Percentiles rank a stretch among this genome's conserved stretches.
Evolutionary conservation across 352 stramenopile genomes (phyloP).

Genomic region (Phytophthora syringae): DNA sequence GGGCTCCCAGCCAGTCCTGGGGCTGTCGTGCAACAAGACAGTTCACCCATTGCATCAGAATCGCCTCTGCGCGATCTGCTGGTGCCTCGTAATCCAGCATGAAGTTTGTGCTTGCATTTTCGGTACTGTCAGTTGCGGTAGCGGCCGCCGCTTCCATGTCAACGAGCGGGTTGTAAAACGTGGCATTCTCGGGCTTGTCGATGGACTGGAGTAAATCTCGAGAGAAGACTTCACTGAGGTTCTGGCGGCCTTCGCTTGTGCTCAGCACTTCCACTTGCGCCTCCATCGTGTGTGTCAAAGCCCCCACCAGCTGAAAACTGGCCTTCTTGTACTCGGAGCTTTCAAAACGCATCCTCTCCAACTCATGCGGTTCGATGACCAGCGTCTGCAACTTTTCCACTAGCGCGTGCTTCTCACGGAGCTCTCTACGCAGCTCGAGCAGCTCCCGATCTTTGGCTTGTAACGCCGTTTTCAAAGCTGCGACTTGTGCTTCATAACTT

Average conservation of each 20-base stretch:
- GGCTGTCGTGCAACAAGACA: conserved; percentile 52
- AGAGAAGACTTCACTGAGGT: conserved; percentile 65
- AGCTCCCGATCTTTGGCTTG: conserved; percentile 64
- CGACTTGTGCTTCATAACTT: conserved; percentile 43
- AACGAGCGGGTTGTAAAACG: conserved; percentile 72
- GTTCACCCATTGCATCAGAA: conserved; percentile 83
- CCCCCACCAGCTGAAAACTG: conserved; percentile 60
- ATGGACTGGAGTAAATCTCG: conserved; percentile 68
- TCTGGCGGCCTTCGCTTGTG: conserved; percentile 70
- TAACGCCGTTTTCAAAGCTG: conserved; percentile 37
- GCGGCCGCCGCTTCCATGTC: conserved; percentile 39
- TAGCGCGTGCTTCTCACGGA: conserved; percentile 39
- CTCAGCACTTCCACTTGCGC: conserved; percentile 62
- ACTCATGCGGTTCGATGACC: conserved; percentile 56
- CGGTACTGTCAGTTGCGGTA: background rate
- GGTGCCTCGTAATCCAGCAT: conserved; percentile 53
- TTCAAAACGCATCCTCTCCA: conserved; percentile 64
- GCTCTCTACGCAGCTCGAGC: conserved; percentile 51
- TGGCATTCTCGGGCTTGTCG: conserved; percentile 66
- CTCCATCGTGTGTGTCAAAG: conserved; percentile 58
- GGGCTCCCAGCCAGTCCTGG: conserved; percentile 54
- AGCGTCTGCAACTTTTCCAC: conserved; percentile 52
- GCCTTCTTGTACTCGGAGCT: conserved; percentile 77
- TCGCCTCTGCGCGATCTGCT: conserved; percentile 68
- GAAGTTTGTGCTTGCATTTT: conserved; percentile 21